Evolutionary conservation across 805 yeast genomes (phyloP), one percentile per base, ranked within the genome.

Genomic region (Pichia exigua): DNA sequence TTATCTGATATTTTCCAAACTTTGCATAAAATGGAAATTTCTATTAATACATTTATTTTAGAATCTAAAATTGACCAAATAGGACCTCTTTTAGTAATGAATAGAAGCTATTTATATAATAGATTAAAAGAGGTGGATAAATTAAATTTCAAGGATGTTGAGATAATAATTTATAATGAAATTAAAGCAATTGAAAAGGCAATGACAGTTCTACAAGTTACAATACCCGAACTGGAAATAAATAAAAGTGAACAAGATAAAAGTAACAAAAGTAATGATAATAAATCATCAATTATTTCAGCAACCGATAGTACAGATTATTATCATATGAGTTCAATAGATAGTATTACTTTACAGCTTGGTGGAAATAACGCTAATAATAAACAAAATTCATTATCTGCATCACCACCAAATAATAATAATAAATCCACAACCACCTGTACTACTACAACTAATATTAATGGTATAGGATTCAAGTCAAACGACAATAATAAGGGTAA

Each of bases 1-100:
- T 53, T 67, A 32, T 51, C 56, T 8, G 69, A 66, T 38, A 52
- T 61, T 3, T 62, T 67, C 48, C 64, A 60, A 21, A 60, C 52
- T 13, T 49, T 65, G 17, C 22, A 49, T 4, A 49, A 54, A 8
- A 50, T 63, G 52, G 71, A 66, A 54, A 38, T 48, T 0, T 40
- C 57, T 3, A 48, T 67, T 26, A 55, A 54, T 44, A 26, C 50
- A 3, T 47, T 61, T 26, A 50, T 63, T 1, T 12, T 54, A 6
- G 53, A 50, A 27, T 50, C 46, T 4, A 55, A 59, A 42, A 41
- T 61, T 4, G 59, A 57, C 11, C 40, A 56, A 42, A 50, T 63
- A 27, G 45, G 53, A 18, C 46, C 47, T 6, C 38, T 49, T n/a
- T 50, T 61, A 15, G n/a, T n/a, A 6, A 45, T 48, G 7, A 53